Base-by-base conservation (phyloP, 228 moss, liverwort and hornwort species). In the Sphagnum magellanicum region DNA sequence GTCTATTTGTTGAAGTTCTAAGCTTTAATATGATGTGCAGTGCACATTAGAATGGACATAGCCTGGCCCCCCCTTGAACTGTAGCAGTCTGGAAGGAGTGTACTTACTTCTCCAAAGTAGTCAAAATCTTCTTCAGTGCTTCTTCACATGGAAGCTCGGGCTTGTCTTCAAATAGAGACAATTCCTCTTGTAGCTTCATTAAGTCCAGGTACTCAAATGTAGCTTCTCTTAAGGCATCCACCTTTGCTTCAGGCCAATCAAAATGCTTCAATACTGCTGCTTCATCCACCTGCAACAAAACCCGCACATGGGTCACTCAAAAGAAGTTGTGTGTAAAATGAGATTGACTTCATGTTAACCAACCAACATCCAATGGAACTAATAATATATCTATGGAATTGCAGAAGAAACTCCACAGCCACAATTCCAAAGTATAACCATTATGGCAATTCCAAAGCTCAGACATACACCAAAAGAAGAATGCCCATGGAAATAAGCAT, bases 181-280 rank as follows among this genome's bases (percentile, higher is more conserved):
- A 72, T 73, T 93, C 97, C 13, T 72, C 65, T 50, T 81, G 71
- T 63, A 97, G 73, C 66, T 84, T 97, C 69, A 77, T 84, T 52
- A 97, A 68, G 77, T 93, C 93, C 70, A 84, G 83, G 66, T 97
- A 87, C 73, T 97, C 97, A 72, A 97, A 97, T 10, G 97, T 86
- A 67, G 91, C 91, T 88, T 97, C 97, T 52, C 97, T 84, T 48
- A 97, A 64, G 6, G 91, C 97, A 79, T 97, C 97, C 5, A 93
- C 93, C 72, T 93, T 97, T 67, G 79, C 88, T 70, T 97, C 97
- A 49, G 97, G 97, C 97, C 97, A 97, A 64, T 97, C 97, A 69
- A 97, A 97, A 73, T 97, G 88, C 63, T 97, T 97, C 69, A 97
- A 50, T 51, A 97, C 97, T 17, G 97, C 97, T 65, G 81, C 82